Evolutionary conservation across 305 asterid genomes (phyloP), one percentile per base, ranked within the genome.

Genomic region (Nicotiana rustica): DNA sequence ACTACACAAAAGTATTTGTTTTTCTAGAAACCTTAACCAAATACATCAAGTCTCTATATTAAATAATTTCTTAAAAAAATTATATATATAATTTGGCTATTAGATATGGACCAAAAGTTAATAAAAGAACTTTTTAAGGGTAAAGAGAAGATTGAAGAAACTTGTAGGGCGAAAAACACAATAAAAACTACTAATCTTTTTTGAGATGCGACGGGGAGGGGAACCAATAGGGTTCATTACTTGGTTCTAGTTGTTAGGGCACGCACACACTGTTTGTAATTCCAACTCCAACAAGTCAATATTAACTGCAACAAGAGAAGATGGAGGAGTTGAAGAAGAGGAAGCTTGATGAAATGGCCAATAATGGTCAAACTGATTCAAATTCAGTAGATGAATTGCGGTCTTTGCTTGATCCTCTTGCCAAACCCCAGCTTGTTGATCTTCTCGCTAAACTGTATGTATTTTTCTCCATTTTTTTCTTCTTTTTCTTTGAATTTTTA

Each of bases 321-420:
- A 91, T 91, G 97, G 97, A 91, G 80, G 95, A 90, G 7, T 44
- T 82, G 82, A 91, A 91, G 91, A 91, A 91, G 92, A 87, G 98
- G 89, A 93, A 92, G 90, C 84, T 90, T 4, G 95, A 88, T 4
- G 94, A 89, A 86, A 55, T 79, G 2, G 91, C 83, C 6, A 89
- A 87, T 82, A 91, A 87, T 78, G 86, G 52, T 44, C 52, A 87
- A 71, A 6, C 80, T 78, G 36, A 86, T 59, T 85, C 52, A 1
- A 44, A 44, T 2, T 44, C 86, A 29, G 69, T 65, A 0, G 92
- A 92, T 38, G 94, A 93, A 80, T 85, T 93, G 84, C 95, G 92
- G 52, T 86, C 86, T 67, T 90, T 94, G 15, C 93, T 94, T 49
- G 95, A 93, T 78, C 95, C 97, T 68, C 88, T 94, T 59, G 83